Base-by-base conservation (phyloP, 1,284 basidiomycete species). In the Retiboletus flavoniger region DNA sequence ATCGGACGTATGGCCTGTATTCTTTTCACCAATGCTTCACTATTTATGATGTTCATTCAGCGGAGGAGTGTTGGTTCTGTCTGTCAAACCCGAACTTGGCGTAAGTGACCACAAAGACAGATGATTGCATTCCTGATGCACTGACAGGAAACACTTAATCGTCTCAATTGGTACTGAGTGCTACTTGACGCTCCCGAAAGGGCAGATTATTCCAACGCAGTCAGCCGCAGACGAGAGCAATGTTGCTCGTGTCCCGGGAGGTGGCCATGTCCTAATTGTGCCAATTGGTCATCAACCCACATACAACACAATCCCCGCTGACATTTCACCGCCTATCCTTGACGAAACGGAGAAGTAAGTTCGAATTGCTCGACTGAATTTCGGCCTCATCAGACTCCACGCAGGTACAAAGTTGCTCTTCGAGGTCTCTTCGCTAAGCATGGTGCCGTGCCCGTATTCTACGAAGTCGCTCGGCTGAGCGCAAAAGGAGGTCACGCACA, bases 61-160 rank as follows among this genome's bases (percentile, higher is more conserved):
- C 91, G 58, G 87, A 88, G 56, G 89, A 93, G 73, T 95, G 95
- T 71, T 97, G 95, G 94, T 97, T 97, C 77, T 98, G 95, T 70
- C 69, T 98, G 51, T 95, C 92, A 46, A 97, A 97, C 68, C 95
- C 95, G 1, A 88, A 84, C 63, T 78, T 95, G 31, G 86, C 89
- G 89, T 90, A 67, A 59, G 85, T 57, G 34, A n/a, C n/a, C 4
- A 73, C 13, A 32, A 31, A 7, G 34, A 47, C 29, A n/a, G 11
- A 9, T n/a, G 31, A 29, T 11, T 17, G 48, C 35, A 16, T 50
- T 45, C 32, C 59, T 51, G 51, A 67, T 29, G 9, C 31, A 53
- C 36, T 8, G 31, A 47, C 61, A 94, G 91, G 47, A 98, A 98
- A 74, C 93, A 98, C 63, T 84, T 98, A 54, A 95, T 98, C 57